Percentiles rank a stretch among this genome's conserved stretches.
These are phyloP conservation scores for Chaetomiaceae sp. DNA, from an alignment of 2,329 filamentous ascomycete species.

Conservation along the genomic window DNA sequence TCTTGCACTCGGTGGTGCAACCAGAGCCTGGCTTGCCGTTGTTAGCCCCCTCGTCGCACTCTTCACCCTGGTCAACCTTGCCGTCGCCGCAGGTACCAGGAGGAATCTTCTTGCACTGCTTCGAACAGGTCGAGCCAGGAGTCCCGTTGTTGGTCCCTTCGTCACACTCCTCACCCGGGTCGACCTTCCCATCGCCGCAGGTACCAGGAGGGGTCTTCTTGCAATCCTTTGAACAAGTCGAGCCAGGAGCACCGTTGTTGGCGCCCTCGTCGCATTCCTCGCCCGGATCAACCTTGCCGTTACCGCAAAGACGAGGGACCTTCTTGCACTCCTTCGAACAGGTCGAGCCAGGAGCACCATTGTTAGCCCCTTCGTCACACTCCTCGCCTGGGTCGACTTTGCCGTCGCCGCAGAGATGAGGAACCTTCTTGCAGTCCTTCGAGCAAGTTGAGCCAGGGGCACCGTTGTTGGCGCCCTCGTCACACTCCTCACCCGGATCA, in stretches of 20 bases:
- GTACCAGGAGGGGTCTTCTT: too few species aligned
- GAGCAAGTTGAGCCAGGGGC: slow-evolving; percentile 9
- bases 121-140: slow-evolving; percentile 8
- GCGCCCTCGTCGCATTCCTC: neutral
- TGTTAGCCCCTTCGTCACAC: neutral
- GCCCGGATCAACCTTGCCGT: neutral
- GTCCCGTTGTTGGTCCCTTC: neutral
- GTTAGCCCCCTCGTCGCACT: neutral
- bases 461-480: slow-evolving; percentile 3
- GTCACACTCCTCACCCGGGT: neutral
- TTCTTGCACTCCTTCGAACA: slow-evolving; percentile 5
- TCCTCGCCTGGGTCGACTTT: neutral
- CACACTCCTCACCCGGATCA: neutral
- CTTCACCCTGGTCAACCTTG: neutral
- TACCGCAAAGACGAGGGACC: neutral
- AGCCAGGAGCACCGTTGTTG: slow-evolving; percentile 7
- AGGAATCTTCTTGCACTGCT: neutral
- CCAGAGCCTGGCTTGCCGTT: slow-evolving; percentile 11
- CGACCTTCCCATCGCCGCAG: neutral
- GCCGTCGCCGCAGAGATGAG: neutral
- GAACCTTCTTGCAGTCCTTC: neutral
- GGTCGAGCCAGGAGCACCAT: slow-evolving; percentile 7
- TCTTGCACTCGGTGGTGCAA: slow-evolving; percentile 6
- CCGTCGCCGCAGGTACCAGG: neutral
- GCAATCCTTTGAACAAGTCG: slow-evolving; percentile 8